Evolutionary conservation across 108 stramenopile species (phyloP), one percentile per base, ranked within the genome.

Genomic region (Pseudonitzschia multiseries): DNA sequence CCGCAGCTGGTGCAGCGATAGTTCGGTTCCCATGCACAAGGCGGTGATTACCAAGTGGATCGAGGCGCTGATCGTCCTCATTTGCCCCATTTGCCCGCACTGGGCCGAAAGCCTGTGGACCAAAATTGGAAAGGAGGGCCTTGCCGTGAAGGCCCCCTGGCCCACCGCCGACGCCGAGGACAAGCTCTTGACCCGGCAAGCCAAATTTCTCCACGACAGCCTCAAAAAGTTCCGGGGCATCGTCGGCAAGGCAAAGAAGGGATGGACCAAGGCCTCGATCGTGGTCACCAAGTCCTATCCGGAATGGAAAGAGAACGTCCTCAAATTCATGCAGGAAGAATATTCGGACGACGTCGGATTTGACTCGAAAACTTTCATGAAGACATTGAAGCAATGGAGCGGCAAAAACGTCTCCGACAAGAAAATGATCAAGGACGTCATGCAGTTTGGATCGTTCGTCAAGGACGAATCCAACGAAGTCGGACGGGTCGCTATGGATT

Each of bases 381-480:
- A 83, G 27, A 87, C 93, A 57, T 71, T 93, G 64, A 96, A 94
- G 78, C 72, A 76, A 63, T 92, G 90, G 89, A 68, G 85, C 12
- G 76, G 79, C 21, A 33, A 81, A n/a, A 88, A 85, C 72, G 73
- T 93, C 10, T 69, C 69, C 51, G 96, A 96, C 80, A 95, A 96
- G 84, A 97, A 93, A 67, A 71, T 88, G 78, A 81, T 93, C 61
- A 96, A 96, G 83, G 81, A 83, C 40, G 72, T 78, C 0, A 98
- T 98, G 97, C 97, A 98, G 76, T 97, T 97, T 65, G 97, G 85
- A 31, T 83, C 91, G 1, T 98, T 96, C 72, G 88, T 95, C 73
- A 92, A 92, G 75, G 92, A 78, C 62, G 95, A 96, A 81, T 91
- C 83, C 24, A 86, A 87, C 20, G 96, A 96, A 50, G 89, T 93